Percentiles rank a stretch among this genome's conserved stretches.
Conservation (phyloP, 768 basidiomycete species). For the Boletus speciosus region DNA sequence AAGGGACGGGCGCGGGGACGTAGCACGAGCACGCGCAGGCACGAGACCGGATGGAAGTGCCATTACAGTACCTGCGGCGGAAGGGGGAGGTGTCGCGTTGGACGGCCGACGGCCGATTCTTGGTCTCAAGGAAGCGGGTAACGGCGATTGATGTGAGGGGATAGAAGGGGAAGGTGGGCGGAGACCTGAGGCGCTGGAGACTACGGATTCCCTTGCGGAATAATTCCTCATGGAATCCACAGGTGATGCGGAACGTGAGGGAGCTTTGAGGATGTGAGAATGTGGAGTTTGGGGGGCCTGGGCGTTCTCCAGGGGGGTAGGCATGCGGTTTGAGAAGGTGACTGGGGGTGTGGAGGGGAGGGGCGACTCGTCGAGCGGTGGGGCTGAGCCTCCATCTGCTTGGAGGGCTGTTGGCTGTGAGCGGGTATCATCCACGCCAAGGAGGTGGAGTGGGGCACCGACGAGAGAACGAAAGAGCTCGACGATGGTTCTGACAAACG, state of each 20-base stretch:
- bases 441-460: constrained; percentile 50
- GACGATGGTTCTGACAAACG: constrained; percentile 67
- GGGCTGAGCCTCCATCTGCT: constrained; percentile 13
- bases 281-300: constrained; percentile 23
- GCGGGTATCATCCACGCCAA: constrained; percentile 46
- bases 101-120: constrained; percentile 42
- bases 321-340: constrained; percentile 6
- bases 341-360: neutral
- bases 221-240: constrained; percentile 26
- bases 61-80: constrained; percentile 19
- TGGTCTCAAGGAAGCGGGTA: constrained; percentile 33
- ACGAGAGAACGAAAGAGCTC: constrained; percentile 54
- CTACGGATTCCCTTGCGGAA: constrained; percentile 23
- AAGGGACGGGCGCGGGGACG: constrained; percentile 23
- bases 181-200: constrained; percentile 11
- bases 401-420: constrained; percentile 11
- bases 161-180: constrained; percentile 26
- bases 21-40: constrained; percentile 20
- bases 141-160: constrained; percentile 16
- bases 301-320: constrained; percentile 16
- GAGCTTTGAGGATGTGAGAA: constrained; percentile 23
- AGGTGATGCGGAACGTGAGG: constrained; percentile 43
- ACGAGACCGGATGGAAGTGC: constrained; percentile 25
- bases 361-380: neutral
- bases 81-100: constrained; percentile 38